Percentiles rank a stretch among this genome's conserved stretches.
Conservation (phyloP, 768 basidiomycete genomes). For the Glaciozyma antarctica region DNA sequence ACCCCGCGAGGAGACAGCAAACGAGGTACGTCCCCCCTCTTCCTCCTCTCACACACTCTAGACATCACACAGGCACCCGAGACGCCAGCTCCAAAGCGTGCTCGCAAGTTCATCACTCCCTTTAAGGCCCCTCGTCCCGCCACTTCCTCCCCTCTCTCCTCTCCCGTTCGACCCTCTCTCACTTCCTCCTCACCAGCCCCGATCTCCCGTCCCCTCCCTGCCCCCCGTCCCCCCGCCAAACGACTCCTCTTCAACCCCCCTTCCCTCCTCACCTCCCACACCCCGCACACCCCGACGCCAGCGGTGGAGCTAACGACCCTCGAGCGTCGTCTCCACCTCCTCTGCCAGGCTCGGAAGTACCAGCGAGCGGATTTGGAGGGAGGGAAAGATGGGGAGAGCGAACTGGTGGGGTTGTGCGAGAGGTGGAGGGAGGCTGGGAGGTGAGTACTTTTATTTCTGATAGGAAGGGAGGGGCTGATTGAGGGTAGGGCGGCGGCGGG, state of each 20-base stretch:
- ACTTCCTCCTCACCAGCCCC: neutral
- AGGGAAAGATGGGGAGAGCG: neutral
- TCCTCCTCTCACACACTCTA: neutral
- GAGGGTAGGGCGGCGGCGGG: neutral
- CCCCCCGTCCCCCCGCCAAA: neutral
- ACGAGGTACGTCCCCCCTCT: neutral
- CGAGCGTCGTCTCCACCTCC: neutral
- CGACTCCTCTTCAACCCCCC: neutral
- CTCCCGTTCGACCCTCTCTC: neutral
- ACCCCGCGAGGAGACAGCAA: neutral
- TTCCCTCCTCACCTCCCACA: neutral
- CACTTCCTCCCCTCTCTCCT: neutral
- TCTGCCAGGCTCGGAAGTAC: conserved; percentile 1
- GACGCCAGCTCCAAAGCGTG: neutral
- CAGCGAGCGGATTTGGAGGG: neutral
- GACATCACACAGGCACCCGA: neutral
- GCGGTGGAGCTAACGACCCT: neutral
- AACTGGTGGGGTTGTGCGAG: neutral
- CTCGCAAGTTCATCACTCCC: neutral
- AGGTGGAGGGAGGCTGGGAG: conserved; percentile 12
- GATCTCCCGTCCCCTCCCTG: no score
- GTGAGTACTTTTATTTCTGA: neutral
- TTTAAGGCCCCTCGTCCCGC: neutral
- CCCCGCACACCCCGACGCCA: neutral
- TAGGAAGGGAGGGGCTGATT: neutral